phyloP scores from a whole-genome alignment of 2,329 filamentous ascomycete species.

The Claviceps cyperi region DNA sequence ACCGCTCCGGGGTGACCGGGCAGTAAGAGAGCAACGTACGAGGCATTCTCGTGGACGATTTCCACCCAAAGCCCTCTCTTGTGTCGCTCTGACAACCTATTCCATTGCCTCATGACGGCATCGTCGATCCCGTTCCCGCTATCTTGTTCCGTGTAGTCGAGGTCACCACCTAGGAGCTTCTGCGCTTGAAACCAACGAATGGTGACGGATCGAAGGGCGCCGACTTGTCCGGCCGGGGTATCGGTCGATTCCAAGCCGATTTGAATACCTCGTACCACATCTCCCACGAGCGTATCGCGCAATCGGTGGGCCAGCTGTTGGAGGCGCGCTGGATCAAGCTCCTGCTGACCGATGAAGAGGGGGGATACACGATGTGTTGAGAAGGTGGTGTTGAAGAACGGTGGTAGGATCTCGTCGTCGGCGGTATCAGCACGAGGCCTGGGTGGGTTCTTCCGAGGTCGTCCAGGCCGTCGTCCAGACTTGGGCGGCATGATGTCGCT shows the following conservation, averaged over 20 bases:
- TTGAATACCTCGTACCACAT: constrained; percentile 45
- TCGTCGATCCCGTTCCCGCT: constrained; percentile 8
- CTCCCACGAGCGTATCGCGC: constrained; percentile 40
- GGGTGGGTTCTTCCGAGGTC: constrained; percentile 3
- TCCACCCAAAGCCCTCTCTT: constrained; percentile 28
- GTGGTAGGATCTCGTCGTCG: constrained; percentile 17
- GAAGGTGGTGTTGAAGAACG: constrained; percentile 45
- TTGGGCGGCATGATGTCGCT: constrained; percentile 3
- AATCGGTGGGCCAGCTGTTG: constrained; percentile 30
- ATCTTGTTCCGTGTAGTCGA: constrained; percentile 8
- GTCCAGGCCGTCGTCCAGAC: constrained; percentile 1
- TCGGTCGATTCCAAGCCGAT: constrained; percentile 32
- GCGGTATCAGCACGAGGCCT: constrained; percentile 11
- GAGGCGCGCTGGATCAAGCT: constrained; percentile 25
- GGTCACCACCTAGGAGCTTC: constrained; percentile 17
- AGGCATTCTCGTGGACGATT: constrained; percentile 37
- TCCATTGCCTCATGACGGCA: constrained; percentile 6
- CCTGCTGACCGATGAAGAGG: constrained; percentile 30
- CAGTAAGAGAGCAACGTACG: constrained; percentile 36
- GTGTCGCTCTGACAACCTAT: constrained; percentile 11
- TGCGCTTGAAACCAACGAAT: constrained; percentile 30
- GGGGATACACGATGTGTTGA: constrained; percentile 41
- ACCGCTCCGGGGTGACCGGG: constrained; percentile 18
- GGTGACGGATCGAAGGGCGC: constrained; percentile 30
- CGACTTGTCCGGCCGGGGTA: constrained; percentile 23